phyloP scores from a whole-genome alignment of 768 basidiomycete genomes.

The Cyclocybe cylindracea region DNA sequence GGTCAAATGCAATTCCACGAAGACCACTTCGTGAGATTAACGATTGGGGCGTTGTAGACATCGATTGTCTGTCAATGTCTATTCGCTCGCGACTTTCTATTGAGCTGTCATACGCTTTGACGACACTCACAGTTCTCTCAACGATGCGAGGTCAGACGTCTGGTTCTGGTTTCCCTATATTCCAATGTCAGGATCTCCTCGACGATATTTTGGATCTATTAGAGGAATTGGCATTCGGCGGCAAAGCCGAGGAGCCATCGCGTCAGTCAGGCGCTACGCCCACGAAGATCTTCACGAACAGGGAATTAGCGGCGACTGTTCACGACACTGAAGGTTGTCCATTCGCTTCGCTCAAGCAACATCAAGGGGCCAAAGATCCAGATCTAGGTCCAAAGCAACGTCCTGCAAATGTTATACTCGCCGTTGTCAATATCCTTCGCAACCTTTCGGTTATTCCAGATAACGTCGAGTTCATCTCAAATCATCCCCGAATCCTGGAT shows the following conservation, averaged over 20 bases:
- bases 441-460: slow-evolving; percentile 80
- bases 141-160: slow-evolving; percentile 71
- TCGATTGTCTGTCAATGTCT: slow-evolving; percentile 93
- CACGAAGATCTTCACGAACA: slow-evolving; percentile 57
- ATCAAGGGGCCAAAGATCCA: slow-evolving; percentile 52
- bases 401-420: slow-evolving; percentile 66
- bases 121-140: slow-evolving; percentile 81
- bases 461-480: slow-evolving; percentile 67
- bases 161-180: slow-evolving; percentile 72
- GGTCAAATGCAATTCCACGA: slow-evolving; percentile 46
- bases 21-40: slow-evolving; percentile 70
- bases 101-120: slow-evolving; percentile 89
- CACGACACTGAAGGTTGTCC: slow-evolving; percentile 58
- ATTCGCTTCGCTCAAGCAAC: slow-evolving; percentile 55
- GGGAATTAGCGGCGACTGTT: slow-evolving; percentile 59
- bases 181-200: slow-evolving; percentile 76
- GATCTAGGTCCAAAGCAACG: slow-evolving; percentile 62
- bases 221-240: slow-evolving; percentile 76
- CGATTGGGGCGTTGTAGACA: slow-evolving; percentile 88
- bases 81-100: slow-evolving; percentile 81
- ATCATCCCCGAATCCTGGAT: slow-evolving; percentile 63
- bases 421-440: slow-evolving; percentile 78
- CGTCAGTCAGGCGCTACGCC: slow-evolving; percentile 27
- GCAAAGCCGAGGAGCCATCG: slow-evolving; percentile 33
- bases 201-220: slow-evolving; percentile 87